Evolutionary conservation across 2,329 filamentous ascomycete genomes (phyloP).

Genomic region (Pseudogymnoascus sp.): DNA sequence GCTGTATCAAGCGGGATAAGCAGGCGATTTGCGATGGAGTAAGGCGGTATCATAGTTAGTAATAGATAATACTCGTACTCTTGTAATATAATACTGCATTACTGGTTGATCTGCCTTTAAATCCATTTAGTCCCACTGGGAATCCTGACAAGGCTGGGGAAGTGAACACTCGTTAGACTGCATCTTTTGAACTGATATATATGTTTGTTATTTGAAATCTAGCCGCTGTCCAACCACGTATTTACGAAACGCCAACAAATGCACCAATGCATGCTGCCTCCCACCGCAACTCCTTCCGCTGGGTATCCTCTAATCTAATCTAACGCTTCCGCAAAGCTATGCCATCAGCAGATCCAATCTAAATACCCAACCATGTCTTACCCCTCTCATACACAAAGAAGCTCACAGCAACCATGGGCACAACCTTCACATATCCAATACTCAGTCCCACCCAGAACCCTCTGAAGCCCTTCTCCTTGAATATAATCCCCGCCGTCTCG

Average conservation of each 20-base stretch:
- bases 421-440: slow-evolving; percentile 90
- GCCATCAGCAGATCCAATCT: slow-evolving; percentile 17
- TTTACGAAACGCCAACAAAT: slow-evolving; percentile 1
- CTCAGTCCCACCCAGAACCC: slow-evolving; percentile 91
- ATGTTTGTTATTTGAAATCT: neutral
- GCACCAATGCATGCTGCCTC: slow-evolving; percentile 1
- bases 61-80: slow-evolving; percentile 3
- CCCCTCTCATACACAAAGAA: slow-evolving; percentile 61
- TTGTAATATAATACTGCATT: neutral
- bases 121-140: neutral
- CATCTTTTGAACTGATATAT: neutral
- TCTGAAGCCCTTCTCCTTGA: slow-evolving; percentile 63
- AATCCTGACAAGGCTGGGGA: no score
- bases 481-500: slow-evolving; percentile 72
- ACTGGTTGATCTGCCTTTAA: neutral
- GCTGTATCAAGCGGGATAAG: slow-evolving; percentile 70
- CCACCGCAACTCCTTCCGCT: neutral
- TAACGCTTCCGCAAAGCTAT: neutral
- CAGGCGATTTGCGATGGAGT: neutral
- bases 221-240: neutral
- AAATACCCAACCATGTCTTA: slow-evolving; percentile 61
- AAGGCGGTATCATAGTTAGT: neutral
- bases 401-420: slow-evolving; percentile 74
- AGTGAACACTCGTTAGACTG: neutral
- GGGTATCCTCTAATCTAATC: slow-evolving; percentile 7